phyloP scores from a whole-genome alignment of 352 stramenopile species.

The Phytophthora agathidicida region DNA sequence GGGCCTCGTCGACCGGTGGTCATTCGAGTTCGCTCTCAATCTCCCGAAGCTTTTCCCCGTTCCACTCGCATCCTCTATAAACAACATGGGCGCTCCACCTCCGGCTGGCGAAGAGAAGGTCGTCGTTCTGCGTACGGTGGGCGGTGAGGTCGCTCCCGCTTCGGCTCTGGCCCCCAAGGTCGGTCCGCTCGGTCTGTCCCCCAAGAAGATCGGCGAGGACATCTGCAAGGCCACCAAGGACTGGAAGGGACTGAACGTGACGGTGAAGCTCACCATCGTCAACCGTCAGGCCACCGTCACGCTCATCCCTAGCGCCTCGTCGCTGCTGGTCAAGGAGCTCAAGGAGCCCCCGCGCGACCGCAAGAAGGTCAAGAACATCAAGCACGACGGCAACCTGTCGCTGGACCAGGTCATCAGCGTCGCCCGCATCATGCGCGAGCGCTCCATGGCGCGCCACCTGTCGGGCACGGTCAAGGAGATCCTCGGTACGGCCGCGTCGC shows the following conservation, averaged over 20 bases:
- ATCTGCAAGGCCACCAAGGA: constrained; percentile 99
- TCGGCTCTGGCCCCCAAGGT: constrained; percentile 99
- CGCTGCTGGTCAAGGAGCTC: constrained; percentile 99
- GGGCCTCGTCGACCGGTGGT: constrained; percentile 1
- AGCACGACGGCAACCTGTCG: constrained; percentile 99
- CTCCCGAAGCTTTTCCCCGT: constrained; percentile 33
- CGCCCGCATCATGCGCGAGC: constrained; percentile 96
- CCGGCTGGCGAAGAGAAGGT: constrained; percentile 90
- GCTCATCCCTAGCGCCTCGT: constrained; percentile 98
- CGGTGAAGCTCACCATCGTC: constrained; percentile 99
- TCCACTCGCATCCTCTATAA: constrained; percentile 88
- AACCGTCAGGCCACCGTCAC: constrained; percentile 98
- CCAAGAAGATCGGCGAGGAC: constrained; percentile 99
- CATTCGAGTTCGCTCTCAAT: constrained; percentile 49
- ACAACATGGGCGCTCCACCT: constrained; percentile 90
- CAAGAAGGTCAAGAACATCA: constrained; percentile 99
- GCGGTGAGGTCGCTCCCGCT: constrained; percentile 98
- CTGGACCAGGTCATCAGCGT: constrained; percentile 99
- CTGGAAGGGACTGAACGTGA: constrained; percentile 99
- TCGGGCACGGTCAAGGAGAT: constrained; percentile 99
- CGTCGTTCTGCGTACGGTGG: constrained; percentile 99
- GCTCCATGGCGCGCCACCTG: constrained; percentile 97
- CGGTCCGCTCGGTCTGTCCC: constrained; percentile 99
- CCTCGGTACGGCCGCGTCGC: constrained; percentile 97
- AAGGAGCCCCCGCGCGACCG: constrained; percentile 99